phyloP scores from a whole-genome alignment of 352 stramenopile species.

The Globisporangium cylindrosporum region DNA sequence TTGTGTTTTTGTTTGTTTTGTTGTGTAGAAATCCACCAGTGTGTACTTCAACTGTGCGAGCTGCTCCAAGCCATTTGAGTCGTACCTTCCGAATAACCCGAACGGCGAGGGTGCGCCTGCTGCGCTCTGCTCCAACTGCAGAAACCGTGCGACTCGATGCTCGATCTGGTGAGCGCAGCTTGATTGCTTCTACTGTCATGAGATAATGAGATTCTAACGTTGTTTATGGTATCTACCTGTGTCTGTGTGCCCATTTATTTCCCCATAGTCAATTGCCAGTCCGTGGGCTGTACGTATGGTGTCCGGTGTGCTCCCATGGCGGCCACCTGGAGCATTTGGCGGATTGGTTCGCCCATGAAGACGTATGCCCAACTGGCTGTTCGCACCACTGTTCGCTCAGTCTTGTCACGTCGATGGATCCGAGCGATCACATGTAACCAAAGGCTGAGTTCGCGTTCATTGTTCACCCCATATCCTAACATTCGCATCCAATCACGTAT shows the following conservation, averaged over 20 bases:
- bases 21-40: conserved; percentile 78
- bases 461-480: neutral
- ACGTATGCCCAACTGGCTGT: conserved; percentile 74
- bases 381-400: conserved; percentile 62
- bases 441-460: neutral
- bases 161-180: conserved; percentile 75
- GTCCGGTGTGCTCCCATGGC: conserved; percentile 88
- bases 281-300: conserved; percentile 89
- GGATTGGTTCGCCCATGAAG: conserved; percentile 75
- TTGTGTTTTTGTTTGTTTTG: conserved; percentile 9
- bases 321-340: conserved; percentile 83
- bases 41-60: conserved; percentile 83
- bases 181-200: neutral
- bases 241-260: neutral
- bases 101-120: conserved; percentile 27
- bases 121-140: conserved; percentile 65
- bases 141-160: conserved; percentile 71
- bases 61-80: conserved; percentile 73
- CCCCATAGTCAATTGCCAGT: conserved; percentile 71
- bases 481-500: neutral
- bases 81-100: conserved; percentile 27
- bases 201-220: neutral
- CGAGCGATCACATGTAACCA: conserved; percentile 12
- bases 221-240: conserved; percentile 5
- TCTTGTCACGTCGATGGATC: conserved; percentile 24